Evolutionary conservation across 805 yeast genomes (phyloP).

Genomic region (Barnettozyma pratensis): DNA sequence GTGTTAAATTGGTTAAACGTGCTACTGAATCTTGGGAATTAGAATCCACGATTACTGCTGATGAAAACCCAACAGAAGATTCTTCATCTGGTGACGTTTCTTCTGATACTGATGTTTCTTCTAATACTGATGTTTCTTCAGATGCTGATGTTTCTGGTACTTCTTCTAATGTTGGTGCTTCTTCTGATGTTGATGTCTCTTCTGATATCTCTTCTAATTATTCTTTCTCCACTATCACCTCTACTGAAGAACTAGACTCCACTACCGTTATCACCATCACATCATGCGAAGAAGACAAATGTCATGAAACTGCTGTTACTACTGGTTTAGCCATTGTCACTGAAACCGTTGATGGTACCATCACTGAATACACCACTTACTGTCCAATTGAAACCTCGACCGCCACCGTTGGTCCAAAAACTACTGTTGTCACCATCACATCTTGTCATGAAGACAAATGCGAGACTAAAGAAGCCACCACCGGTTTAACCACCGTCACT

Average conservation of each 20-base stretch:
- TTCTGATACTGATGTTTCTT: background rate
- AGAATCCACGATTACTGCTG: slow-evolving; percentile 4
- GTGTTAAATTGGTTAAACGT: slow-evolving; percentile 8
- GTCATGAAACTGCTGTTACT: slow-evolving; percentile 1
- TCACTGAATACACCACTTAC: slow-evolving; percentile 6
- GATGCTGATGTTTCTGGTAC: background rate
- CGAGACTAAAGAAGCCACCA: slow-evolving; percentile 23
- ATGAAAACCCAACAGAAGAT: background rate
- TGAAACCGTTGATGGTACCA: slow-evolving; percentile 1
- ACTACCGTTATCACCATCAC: slow-evolving; percentile 1
- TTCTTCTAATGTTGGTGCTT: background rate
- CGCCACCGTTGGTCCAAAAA: background rate
- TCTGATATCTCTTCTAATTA: background rate
- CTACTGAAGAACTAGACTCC: background rate
- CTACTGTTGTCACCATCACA: slow-evolving; percentile 20
- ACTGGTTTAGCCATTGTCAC: slow-evolving; percentile 7
- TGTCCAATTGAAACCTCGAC: background rate
- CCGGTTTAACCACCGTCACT: slow-evolving; percentile 28
- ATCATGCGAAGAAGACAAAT: slow-evolving; percentile 6
- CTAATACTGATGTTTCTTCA: background rate
- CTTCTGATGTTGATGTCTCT: background rate
- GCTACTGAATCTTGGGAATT: slow-evolving; percentile 1
- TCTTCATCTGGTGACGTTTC: background rate
- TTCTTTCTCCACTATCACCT: background rate
- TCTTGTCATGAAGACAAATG: slow-evolving; percentile 28